Evolutionary conservation across 495 filamentous ascomycete genomes (phyloP), one percentile per base, ranked within the genome.

Genomic region (Lentithecium fluviatile): DNA sequence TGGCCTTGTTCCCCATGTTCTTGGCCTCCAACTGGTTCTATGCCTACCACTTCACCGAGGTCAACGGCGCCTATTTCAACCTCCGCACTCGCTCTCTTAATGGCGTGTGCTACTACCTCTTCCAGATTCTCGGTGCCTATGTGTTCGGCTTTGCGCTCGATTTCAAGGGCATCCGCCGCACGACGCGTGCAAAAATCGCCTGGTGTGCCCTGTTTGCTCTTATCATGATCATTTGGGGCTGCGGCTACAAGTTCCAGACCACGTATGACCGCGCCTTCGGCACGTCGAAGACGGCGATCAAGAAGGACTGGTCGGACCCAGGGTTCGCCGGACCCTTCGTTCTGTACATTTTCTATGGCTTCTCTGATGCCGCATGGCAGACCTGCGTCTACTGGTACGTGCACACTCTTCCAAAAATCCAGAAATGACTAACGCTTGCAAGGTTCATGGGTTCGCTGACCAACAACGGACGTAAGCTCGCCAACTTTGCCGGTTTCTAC

Each of bases 401-500:
- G 21, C 23, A 24, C 5, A 17, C 36, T 3, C 34, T 42, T 40
- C 32, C 17, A 21, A 51, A 10, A 11, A 45, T 12, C n/a, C 20
- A 24, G 3, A 6, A 38, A 21, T 46, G 52, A 21, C 49, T 63
- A 42, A 57, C 36, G 48, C 20, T n/a, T 32, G 32, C 6, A 61
- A 91, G 87, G 88, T 89, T 88, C 75, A 96, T 97, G 88, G 93
- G 93, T 34, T 85, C 91, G 17, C 80, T 96, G 29, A 89, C 85
- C 68, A 96, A 97, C 79, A 95, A 94, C 46, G 83, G 87, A 61
- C 88, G 91, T 69, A 95, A 91, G 69, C 80, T 93, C 20, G 93
- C 93, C 75, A 95, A 96, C 77, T 88, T 94, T 68, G 85, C 90
- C 32, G 93, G 93, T 53, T 96, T 93, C 79, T 96, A 96, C 82